Base-by-base conservation (phyloP, 2,329 filamentous ascomycete genomes). In the Dactylellina parvicollis region DNA sequence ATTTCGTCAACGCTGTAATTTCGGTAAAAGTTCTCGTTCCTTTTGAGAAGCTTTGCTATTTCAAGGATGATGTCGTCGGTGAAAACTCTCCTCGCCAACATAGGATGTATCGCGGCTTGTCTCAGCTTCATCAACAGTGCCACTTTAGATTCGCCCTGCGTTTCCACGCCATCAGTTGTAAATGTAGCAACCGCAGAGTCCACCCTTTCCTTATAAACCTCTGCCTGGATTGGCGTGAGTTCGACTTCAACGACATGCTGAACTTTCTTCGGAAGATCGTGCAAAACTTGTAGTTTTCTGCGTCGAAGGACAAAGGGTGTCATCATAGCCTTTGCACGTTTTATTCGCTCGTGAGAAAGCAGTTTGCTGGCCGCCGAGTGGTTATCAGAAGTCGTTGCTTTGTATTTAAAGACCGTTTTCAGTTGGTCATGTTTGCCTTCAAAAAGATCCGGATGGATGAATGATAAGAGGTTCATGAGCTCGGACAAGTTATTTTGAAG, bases 401-500 rank as follows among this genome's bases (percentile, higher is more conserved):
- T 96, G 79, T 96, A 91, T 76, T 92, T 92, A 82, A 99, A 99
- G 50, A 98, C 90, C 57, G 88, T 90, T 66, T 90, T 85, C n/a
- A 99, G 85, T 73, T 93, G 88, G 7, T 95, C 89, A 77, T 90
- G 88, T 75, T 90, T 88, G 34, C 89, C 86, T 8, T 86, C 84
- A 80, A 99, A 99, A 34, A 98, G 86, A 5, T 86, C 83, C 0
- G 95, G 95, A 80, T 98, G 90, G 78, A 99, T 92, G 79, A 99
- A 98, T n/a, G 90, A 92, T 10, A 99, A 86, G 12, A 99, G 86
- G 1, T 92, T 91, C 40, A 92, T 90, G 78, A 99, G 87, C 81
- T 99, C 95, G 79, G 94, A 89, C 18, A 99, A 84, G 79, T 98
- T 98, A 82, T 99, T 96, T 80, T 96, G 92, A 1, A 99, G 85